Percentiles rank a stretch among this genome's conserved stretches.
These are phyloP conservation scores for Fraxinus excelsior DNA, from an alignment of 257 asterid genomes.

Conservation along the genomic window DNA sequence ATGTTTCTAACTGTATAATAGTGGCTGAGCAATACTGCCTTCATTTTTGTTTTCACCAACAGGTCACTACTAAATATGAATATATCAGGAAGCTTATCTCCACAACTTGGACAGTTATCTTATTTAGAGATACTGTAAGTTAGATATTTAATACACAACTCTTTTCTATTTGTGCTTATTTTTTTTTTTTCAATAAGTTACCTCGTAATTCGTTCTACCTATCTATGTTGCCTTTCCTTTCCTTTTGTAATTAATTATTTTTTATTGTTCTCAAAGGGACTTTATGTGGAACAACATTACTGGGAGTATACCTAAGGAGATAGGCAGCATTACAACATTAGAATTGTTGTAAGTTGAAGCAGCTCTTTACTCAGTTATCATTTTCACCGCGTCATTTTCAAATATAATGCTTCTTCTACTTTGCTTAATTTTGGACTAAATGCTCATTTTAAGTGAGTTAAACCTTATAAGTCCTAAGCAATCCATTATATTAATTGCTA, in stretches of 20 bases:
- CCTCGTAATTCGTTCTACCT: not conserved
- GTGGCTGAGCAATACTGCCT: not conserved
- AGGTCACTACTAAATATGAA: slow-evolving; percentile 36
- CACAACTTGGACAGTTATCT: slow-evolving; percentile 50
- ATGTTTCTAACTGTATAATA: not conserved
- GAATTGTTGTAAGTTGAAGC: slow-evolving; percentile 70
- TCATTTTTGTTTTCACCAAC: slow-evolving; percentile 15
- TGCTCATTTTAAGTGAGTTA: slow-evolving; percentile 6
- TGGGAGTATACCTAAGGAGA: slow-evolving; percentile 91
- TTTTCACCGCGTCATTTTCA: slow-evolving; percentile 2
- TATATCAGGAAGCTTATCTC: slow-evolving; percentile 48
- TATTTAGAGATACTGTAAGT: slow-evolving; percentile 49
- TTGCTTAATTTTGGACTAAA: slow-evolving; percentile 7
- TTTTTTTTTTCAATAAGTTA: not conserved
- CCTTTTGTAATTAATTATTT: slow-evolving; percentile 14
- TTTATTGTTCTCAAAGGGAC: slow-evolving; percentile 56
- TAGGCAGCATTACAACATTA: slow-evolving; percentile 69
- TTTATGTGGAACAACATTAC: slow-evolving; percentile 89
- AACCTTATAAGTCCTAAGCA: not conserved
- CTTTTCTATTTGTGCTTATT: not conserved
- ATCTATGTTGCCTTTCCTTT: slow-evolving; percentile 15
- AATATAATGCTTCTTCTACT: not conserved
- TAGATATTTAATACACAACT: not conserved
- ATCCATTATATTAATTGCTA: not conserved
- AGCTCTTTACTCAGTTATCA: slow-evolving; percentile 15